Evolutionary conservation across 164 flowering plant genomes (phyloP), one percentile per base, ranked within the genome.

Genomic region (Vitis cinerea): DNA sequence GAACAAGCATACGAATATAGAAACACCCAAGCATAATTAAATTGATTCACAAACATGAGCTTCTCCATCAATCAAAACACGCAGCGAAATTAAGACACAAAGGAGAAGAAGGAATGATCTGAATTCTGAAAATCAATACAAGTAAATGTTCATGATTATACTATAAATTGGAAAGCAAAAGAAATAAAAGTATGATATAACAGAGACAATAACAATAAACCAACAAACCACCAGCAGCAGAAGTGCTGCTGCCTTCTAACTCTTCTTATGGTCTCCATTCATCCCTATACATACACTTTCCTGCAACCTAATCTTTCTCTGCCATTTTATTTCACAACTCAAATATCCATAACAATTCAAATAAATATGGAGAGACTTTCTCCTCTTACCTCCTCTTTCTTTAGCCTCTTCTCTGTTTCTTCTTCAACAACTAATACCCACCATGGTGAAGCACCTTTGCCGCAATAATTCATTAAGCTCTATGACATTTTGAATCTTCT

Each of bases 251-350:
- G 72, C 67, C 59, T 57, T 62, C 60, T 30, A 69, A 60, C 52
- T 73, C 62, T 50, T 74, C 53, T 60, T 58, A 62, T 72, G 71
- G 65, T 71, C 78, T 64, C 69, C 65, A 72, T 72, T 69, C 84
- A 77, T 77, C 79, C 71, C 87, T 84, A 83, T 83, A 85, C 88
- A 84, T 85, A 84, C 85, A 84, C 75, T 80, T 85, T 75, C 77
- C 87, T 86, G 89, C 78, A 81, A 79, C 80, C 86, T 81, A 81
- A 74, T 61, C 67, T 79, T 78, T 80, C 81, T 83, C 82, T 75
- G 82, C 74, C 86, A 80, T 69, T 83, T 86, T 80, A 55, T 71
- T 83, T 81, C 77, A 83, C 85, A 80, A 79, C 82, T 77, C 82
- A 75, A 71, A 79, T 77, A 73, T 76, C 77, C 86, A 81, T 83